Evolutionary conservation across 352 stramenopile species (phyloP), one percentile per base, ranked within the genome.

Genomic region (Phytophthora sp.): DNA sequence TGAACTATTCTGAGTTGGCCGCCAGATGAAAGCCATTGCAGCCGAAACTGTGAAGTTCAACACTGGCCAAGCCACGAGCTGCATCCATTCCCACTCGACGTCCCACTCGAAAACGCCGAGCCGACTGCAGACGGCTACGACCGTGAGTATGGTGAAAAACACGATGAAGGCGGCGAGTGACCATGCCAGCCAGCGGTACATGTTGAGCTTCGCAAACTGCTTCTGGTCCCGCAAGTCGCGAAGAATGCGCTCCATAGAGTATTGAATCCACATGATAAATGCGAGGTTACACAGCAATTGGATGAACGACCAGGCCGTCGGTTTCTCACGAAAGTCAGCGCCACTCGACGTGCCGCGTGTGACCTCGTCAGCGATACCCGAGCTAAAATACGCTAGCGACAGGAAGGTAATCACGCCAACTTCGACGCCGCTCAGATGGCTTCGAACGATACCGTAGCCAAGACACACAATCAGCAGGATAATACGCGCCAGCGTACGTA

Each of bases 191-290:
- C 80, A 85, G 57, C 82, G 80, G 73, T 97, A 97, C 89, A 97
- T 96, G 58, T 72, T 77, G 3, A 94, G 76, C 79, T 97, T 97
- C 38, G 89, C 89, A 57, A 89, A 95, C 65, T 97, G 90, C 65
- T 96, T 96, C 66, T 94, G 80, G 41, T 95, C 88, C 18, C 58
- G 66, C 21, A 97, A 71, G 24, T 88, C 65, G 60, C 89, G 88
- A 20, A 96, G 66, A 58, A 96, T 97, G 29, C 71, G 82, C 66
- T 95, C 84, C 50, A 97, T 83, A 26, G 87, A 89, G 49, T 82
- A 82, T 69, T 97, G 91, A 61, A 97, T 97, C 90, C 90, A 97
- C 73, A 96, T 89, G 57, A 97, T 92, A 60, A 96, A 97, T 39
- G 80, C 63, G 18, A 97, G 76, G 53, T 97, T 95, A 71, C 88